Conservation (phyloP, 495 filamentous ascomycete genomes). For the Aspergillus avenaceus region DNA sequence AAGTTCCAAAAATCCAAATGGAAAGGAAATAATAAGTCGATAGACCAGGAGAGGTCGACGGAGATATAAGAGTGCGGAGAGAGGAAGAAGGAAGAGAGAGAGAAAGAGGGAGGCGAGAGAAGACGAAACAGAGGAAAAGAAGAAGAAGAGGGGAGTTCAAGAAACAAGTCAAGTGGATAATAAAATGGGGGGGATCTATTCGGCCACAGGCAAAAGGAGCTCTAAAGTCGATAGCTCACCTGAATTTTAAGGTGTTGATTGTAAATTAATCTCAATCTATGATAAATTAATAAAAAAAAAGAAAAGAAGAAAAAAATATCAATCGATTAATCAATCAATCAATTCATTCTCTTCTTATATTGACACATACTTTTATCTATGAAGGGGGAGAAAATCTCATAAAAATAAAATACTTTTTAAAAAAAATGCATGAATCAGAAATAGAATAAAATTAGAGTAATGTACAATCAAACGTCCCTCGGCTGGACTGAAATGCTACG, state of each 20-base stretch:
- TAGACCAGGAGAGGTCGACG: neutral
- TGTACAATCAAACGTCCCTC: too few species aligned
- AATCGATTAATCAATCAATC: neutral
- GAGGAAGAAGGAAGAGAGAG: constrained; percentile 10
- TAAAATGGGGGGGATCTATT: neutral
- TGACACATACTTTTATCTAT: too few species aligned
- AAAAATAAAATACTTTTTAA: too few species aligned
- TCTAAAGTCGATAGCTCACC: neutral
- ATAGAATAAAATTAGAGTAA: too few species aligned
- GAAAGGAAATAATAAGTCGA: neutral
- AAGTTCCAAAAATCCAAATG: neutral
- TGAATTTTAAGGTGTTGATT: neutral
- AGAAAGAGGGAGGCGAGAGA: constrained; percentile 4
- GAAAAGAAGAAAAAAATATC: neutral
- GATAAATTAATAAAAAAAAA: neutral
- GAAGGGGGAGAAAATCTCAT: too few species aligned
- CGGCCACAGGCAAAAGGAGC: neutral
- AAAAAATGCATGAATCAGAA: too few species aligned
- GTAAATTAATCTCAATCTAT: too few species aligned
- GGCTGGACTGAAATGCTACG: too few species aligned
- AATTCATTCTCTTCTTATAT: neutral
- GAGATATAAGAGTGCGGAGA: constrained; percentile 1
- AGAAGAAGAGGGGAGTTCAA: constrained; percentile 13
- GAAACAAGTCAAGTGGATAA: constrained; percentile 2
- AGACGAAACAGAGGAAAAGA: constrained; percentile 14